A percentile compares a stretch with the other conserved stretches of the same genome.
Conservation (phyloP, 139 green algal genomes). For the Tetraselmis chui region DNA sequence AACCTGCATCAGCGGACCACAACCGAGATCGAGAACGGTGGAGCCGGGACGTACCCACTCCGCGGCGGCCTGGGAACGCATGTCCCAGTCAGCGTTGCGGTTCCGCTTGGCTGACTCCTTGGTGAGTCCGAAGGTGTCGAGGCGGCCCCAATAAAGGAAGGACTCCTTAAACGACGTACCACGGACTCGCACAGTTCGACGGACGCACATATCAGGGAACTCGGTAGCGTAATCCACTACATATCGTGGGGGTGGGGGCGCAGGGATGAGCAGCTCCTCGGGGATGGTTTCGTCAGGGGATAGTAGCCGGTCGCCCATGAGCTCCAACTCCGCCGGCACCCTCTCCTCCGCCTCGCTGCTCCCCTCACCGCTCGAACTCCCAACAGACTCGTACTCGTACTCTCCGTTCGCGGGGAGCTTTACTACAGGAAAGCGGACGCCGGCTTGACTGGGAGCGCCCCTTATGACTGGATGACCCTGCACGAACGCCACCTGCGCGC, state of each 20-base stretch:
- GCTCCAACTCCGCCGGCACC: background rate
- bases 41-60: background rate
- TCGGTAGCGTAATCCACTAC: background rate
- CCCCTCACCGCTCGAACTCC: background rate
- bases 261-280: background rate
- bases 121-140: background rate
- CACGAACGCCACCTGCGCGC: too few species aligned
- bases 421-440: too few species aligned
- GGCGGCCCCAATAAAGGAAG: background rate
- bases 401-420: too few species aligned
- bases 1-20: background rate
- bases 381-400: too few species aligned
- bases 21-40: background rate
- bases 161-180: background rate
- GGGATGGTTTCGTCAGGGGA: background rate
- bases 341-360: background rate
- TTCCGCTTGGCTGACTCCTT: background rate
- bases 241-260: background rate
- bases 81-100: background rate
- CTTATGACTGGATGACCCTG: too few species aligned
- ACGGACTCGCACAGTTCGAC: background rate
- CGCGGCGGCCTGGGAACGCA: background rate
- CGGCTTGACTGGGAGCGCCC: too few species aligned
- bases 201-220: background rate
- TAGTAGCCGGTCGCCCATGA: background rate